Evolutionary conservation across 257 asterid genomes (phyloP).

Genomic region (Mentha longifolia): DNA sequence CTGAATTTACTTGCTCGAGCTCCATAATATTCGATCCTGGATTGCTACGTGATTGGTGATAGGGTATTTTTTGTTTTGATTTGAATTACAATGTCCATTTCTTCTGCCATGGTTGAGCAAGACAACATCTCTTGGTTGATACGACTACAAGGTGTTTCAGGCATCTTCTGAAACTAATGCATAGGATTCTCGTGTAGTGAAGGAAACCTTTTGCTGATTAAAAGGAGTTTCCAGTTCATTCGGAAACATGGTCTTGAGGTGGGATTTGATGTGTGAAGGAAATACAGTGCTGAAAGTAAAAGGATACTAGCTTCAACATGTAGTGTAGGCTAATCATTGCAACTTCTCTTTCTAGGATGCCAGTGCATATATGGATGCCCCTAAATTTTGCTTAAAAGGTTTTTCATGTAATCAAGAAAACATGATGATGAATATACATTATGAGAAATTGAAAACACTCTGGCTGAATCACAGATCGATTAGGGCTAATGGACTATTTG

Average conservation of each 20-base stretch:
- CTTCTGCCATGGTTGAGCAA: constrained; percentile 3
- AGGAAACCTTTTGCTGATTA: neutral
- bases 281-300: constrained; percentile 4
- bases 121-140: constrained; percentile 15
- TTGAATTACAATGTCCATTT: neutral
- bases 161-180: neutral
- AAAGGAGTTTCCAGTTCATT: constrained; percentile 9
- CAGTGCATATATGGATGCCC: neutral
- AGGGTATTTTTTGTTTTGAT: neutral
- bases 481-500: neutral
- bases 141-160: neutral
- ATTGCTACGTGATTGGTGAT: neutral
- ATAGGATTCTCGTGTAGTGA: neutral
- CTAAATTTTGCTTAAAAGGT: neutral
- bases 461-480: neutral
- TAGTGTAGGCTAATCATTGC: neutral
- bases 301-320: neutral
- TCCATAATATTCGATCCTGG: neutral
- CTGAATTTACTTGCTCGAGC: neutral
- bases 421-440: neutral
- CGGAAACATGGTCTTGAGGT: neutral
- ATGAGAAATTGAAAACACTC: constrained; percentile 8
- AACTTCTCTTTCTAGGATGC: neutral
- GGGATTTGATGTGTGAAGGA: neutral
- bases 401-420: neutral